Evolutionary conservation across 768 basidiomycete genomes (phyloP), one percentile per base, ranked within the genome.

Genomic region (Calocera viscosa): DNA sequence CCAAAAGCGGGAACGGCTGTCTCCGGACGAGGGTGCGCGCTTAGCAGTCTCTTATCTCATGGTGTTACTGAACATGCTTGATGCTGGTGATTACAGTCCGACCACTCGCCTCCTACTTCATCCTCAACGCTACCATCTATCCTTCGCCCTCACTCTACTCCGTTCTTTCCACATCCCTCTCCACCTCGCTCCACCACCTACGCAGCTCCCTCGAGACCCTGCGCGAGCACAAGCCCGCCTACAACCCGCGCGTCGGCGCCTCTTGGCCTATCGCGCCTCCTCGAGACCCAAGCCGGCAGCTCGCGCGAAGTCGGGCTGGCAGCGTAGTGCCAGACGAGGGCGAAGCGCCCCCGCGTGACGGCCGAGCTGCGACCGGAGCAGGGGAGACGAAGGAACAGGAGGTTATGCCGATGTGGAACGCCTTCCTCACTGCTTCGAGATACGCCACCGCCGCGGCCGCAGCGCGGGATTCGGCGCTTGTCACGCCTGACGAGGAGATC

Each of bases 121-220:
- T 94, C 72, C 83, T 91, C 78, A 87, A 93, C 77, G 89, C 89
- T 73, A 85, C 89, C 69, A 91, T 94, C 69, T 94, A 94, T 74
- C 90, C 90, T 73, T 85, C 90, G 0, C 92, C 92, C 11, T 88
- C 91, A 70, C 78, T 94, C 35, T 92, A 94, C 73, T 86, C 86
- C 11, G 81, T 94, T 1, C 78, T 94, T 43, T 91, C 91, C 64
- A 91, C 83, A 85, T 12, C 76, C 1, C 69, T 75, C 72, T 64
- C 67, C 34, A 72, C 73, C 1, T 63, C 72, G 1, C 38, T 74
- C 1, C 68, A 73, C 53, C 66, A 72, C 19, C 66, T 95, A 22
- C 88, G 90, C 79, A 82, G 84, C 2, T 91, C 91, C 3, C 80
- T 95, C 66, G 84, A 89, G 70, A 82, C 82, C 65, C 78, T 94